phyloP scores from a whole-genome alignment of 257 asterid species.

The Lithospermum erythrorhizon region DNA sequence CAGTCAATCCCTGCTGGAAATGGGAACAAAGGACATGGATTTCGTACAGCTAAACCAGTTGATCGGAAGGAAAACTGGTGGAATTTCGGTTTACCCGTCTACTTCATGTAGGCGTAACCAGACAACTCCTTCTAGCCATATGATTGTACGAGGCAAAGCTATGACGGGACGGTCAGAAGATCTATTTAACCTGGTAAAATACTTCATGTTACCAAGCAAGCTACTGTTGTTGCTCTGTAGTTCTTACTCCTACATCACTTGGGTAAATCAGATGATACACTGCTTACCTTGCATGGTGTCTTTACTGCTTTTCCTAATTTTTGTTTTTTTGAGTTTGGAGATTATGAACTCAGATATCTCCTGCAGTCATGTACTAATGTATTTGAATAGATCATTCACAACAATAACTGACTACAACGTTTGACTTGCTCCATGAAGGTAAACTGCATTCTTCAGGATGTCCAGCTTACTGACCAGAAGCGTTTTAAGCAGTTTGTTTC shows the following conservation, averaged over 20 bases:
- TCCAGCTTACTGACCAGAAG: conserved; percentile 83
- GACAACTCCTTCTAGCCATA: conserved; percentile 65
- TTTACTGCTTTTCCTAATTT: too few species aligned
- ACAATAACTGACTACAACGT: conserved; percentile 5
- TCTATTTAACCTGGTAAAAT: conserved; percentile 70
- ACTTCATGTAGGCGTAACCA: conserved; percentile 76
- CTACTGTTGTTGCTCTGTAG: neutral
- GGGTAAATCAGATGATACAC: too few species aligned
- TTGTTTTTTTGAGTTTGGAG: too few species aligned
- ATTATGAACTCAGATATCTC: too few species aligned
- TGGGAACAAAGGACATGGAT: conserved; percentile 94
- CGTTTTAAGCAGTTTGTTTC: conserved; percentile 96
- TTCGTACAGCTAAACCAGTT: conserved; percentile 88
- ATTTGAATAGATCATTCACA: too few species aligned
- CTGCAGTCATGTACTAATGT: too few species aligned
- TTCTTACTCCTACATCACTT: neutral
- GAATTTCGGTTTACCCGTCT: conserved; percentile 85
- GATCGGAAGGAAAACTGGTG: conserved; percentile 97
- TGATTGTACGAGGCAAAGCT: conserved; percentile 90
- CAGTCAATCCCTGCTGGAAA: conserved; percentile 95
- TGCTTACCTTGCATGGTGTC: too few species aligned
- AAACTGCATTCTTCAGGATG: conserved; percentile 82
- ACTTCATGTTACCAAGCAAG: neutral
- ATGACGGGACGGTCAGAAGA: conserved; percentile 82
- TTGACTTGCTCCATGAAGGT: conserved; percentile 37